These are phyloP conservation scores for Chlorella vulgaris DNA, from an alignment of 139 green algal species.

Conservation along the genomic window DNA sequence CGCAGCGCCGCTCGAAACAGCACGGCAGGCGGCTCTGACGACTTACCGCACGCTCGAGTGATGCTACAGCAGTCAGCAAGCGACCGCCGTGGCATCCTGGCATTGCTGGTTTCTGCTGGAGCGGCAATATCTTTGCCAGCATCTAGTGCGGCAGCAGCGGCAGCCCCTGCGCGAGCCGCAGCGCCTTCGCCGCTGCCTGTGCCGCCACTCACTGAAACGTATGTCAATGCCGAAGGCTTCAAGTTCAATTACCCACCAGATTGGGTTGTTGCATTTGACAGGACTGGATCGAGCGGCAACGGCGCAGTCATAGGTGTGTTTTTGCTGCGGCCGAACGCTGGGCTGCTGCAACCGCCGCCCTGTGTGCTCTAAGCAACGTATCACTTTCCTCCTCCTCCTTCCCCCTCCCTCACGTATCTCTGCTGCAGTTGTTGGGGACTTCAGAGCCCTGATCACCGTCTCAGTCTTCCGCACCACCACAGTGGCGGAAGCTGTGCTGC, in stretches of 20 bases:
- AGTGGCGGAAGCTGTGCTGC: constrained; percentile 1
- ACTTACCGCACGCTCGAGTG: no score
- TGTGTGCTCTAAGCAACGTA: no score
- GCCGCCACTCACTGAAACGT: constrained; percentile 11
- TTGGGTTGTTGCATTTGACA: constrained; percentile 47
- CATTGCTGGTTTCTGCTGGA: background rate
- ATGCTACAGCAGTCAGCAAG: background rate
- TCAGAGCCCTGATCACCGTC: constrained; percentile 30
- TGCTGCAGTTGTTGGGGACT: constrained; percentile 33
- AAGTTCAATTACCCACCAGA: constrained; percentile 32
- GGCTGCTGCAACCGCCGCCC: no score
- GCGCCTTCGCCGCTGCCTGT: background rate
- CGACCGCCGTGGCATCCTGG: background rate
- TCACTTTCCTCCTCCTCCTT: background rate
- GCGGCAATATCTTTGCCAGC: background rate
- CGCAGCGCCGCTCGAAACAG: no score
- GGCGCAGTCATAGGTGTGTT: constrained; percentile 33
- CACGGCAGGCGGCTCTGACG: no score
- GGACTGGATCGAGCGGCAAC: constrained; percentile 22
- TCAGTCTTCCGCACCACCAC: constrained; percentile 26
- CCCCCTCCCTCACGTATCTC: background rate
- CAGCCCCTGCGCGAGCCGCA: background rate
- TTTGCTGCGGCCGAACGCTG: background rate
- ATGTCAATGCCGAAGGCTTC: constrained; percentile 35
- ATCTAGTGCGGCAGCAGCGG: background rate